Conservation (phyloP, 352 stramenopile genomes). For the Phytophthora multivora region DNA sequence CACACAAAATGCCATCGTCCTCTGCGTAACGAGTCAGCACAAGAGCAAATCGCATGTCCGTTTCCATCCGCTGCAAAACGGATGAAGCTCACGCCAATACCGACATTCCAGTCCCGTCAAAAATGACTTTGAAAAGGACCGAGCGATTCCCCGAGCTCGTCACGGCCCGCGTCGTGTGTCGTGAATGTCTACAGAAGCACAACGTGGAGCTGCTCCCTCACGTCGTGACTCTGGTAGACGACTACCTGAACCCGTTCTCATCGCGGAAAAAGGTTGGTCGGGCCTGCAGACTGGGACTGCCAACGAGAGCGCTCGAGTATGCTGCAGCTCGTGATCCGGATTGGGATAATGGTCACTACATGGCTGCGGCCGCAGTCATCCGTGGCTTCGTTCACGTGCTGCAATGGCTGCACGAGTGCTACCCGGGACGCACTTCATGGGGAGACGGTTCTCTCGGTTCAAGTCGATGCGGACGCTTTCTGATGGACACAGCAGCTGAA, state of each 20-base stretch:
- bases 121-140: not conserved
- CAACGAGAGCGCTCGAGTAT: slow-evolving; percentile 12
- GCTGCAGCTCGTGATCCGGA: slow-evolving; percentile 16
- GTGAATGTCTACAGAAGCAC: slow-evolving; percentile 15
- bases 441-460: slow-evolving; percentile 14
- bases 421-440: slow-evolving; percentile 19
- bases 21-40: too few species aligned
- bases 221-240: slow-evolving; percentile 17
- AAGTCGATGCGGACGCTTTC: slow-evolving; percentile 19
- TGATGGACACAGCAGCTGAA: slow-evolving; percentile 20
- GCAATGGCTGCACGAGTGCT: slow-evolving; percentile 21
- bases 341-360: slow-evolving; percentile 18
- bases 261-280: slow-evolving; percentile 13
- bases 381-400: slow-evolving; percentile 18
- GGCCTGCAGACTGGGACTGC: slow-evolving; percentile 12
- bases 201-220: slow-evolving; percentile 20
- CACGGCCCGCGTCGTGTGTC: slow-evolving; percentile 9
- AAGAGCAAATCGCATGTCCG: not conserved
- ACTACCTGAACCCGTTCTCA: slow-evolving; percentile 20
- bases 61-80: slow-evolving; percentile 6
- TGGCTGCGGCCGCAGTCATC: slow-evolving; percentile 20
- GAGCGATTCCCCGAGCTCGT: slow-evolving; percentile 4
- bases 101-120: not conserved
- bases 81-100: not conserved
- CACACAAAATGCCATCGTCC: too few species aligned